These are phyloP conservation scores for Aspergillus bertholletiae DNA, from an alignment of 495 filamentous ascomycete genomes.

Conservation along the genomic window DNA sequence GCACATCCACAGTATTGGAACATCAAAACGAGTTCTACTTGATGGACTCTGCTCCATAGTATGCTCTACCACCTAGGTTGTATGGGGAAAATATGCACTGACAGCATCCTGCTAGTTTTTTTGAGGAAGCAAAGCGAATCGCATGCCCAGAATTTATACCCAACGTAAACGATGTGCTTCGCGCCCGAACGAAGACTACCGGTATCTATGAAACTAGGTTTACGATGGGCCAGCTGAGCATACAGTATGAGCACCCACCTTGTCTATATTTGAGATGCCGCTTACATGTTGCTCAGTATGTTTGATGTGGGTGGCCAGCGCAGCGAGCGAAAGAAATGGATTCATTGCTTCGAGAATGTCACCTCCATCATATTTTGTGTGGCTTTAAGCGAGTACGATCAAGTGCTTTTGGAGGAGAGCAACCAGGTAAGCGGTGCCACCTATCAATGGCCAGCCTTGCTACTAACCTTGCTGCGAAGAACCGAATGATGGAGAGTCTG, in stretches of 20 bases:
- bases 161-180: constrained; percentile 86
- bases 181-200: constrained; percentile 97
- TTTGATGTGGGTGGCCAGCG: constrained; percentile 97
- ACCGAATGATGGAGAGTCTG: constrained; percentile 98
- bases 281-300: constrained; percentile 62
- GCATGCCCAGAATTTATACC: constrained; percentile 82
- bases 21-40: constrained; percentile 97
- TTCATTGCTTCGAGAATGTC: constrained; percentile 99
- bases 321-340: constrained; percentile 99
- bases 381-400: constrained; percentile 96
- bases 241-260: constrained; percentile 67
- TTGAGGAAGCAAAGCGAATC: constrained; percentile 88
- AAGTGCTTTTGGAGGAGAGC: constrained; percentile 92
- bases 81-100: constrained; percentile 6
- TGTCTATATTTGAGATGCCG: neutral
- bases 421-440: constrained; percentile 69
- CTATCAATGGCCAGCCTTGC: neutral
- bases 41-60: constrained; percentile 99
- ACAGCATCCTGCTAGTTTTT: constrained; percentile 64
- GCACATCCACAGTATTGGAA: constrained; percentile 80
- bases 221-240: constrained; percentile 95
- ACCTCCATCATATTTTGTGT: constrained; percentile 99
- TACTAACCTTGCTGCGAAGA: constrained; percentile 47
- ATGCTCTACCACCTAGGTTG: constrained; percentile 32
- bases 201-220: constrained; percentile 99